phyloP scores from a whole-genome alignment of 345 rosid species.

The Arabis alpina region DNA sequence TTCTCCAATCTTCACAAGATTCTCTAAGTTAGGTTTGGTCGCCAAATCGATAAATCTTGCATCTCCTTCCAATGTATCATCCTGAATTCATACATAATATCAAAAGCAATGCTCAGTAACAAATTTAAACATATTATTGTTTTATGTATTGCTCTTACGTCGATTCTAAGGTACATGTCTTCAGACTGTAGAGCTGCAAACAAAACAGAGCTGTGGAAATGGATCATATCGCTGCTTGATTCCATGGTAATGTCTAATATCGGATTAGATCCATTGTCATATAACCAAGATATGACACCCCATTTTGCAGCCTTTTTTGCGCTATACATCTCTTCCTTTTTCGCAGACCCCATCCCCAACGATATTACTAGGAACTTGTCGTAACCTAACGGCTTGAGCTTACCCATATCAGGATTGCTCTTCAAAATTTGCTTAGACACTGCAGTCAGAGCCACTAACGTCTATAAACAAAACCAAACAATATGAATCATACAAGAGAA shows the following conservation, averaged over 20 bases:
- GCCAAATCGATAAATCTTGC: slow-evolving; percentile 52
- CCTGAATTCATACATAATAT: slow-evolving; percentile 36
- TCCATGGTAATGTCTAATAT: slow-evolving; percentile 53
- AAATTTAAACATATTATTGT: background rate
- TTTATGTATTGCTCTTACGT: slow-evolving; percentile 47
- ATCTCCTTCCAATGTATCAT: slow-evolving; percentile 57
- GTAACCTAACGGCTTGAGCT: slow-evolving; percentile 51
- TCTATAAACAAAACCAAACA: slow-evolving; percentile 44
- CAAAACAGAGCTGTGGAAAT: slow-evolving; percentile 56
- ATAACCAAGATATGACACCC: slow-evolving; percentile 69
- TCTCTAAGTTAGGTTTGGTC: slow-evolving; percentile 55
- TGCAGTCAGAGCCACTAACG: slow-evolving; percentile 66
- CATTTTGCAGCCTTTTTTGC: slow-evolving; percentile 60
- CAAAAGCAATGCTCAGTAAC: background rate
- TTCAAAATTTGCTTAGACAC: slow-evolving; percentile 57
- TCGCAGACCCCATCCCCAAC: slow-evolving; percentile 64
- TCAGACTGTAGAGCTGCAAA: slow-evolving; percentile 62
- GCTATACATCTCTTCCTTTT: slow-evolving; percentile 43
- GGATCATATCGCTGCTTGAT: slow-evolving; percentile 62
- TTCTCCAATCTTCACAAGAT: slow-evolving; percentile 55
- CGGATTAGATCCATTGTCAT: slow-evolving; percentile 53
- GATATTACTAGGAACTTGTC: slow-evolving; percentile 64
- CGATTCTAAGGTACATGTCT: slow-evolving; percentile 65
- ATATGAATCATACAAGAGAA: background rate
- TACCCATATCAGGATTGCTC: slow-evolving; percentile 53